Evolutionary conservation across 176 grass and related monocot genomes (phyloP).

Genomic region (Leersia perrieri): DNA sequence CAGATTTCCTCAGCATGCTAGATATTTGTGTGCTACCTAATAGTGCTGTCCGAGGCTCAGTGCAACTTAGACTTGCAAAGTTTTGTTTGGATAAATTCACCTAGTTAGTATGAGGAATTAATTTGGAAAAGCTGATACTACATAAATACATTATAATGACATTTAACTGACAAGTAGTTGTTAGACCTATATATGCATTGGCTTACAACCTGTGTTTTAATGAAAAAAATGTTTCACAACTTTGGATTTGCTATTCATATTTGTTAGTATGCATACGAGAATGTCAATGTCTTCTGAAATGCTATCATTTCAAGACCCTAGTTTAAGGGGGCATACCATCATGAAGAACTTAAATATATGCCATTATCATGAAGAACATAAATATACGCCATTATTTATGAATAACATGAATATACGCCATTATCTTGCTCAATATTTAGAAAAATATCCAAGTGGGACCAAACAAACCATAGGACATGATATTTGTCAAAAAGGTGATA

Average conservation of each 20-base stretch:
- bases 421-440: background rate
- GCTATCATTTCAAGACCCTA: background rate
- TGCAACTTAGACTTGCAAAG: constrained; percentile 2
- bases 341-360: background rate
- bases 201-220: background rate
- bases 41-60: background rate
- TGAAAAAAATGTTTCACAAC: background rate
- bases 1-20: too few relatives aligned
- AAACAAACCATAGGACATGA: too few relatives aligned
- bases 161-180: background rate
- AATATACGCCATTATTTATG: background rate
- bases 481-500: too few relatives aligned
- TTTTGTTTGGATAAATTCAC: background rate
- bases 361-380: background rate
- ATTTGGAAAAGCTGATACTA: constrained; percentile 2
- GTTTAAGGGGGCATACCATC: background rate
- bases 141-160: background rate
- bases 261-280: background rate
- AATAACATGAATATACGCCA: background rate
- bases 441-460: background rate
- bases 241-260: background rate
- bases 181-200: background rate
- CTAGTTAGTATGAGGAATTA: background rate
- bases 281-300: background rate
- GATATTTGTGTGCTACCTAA: background rate